phyloP scores from a whole-genome alignment of 352 stramenopile species.

The Globisporangium okanoganense region DNA sequence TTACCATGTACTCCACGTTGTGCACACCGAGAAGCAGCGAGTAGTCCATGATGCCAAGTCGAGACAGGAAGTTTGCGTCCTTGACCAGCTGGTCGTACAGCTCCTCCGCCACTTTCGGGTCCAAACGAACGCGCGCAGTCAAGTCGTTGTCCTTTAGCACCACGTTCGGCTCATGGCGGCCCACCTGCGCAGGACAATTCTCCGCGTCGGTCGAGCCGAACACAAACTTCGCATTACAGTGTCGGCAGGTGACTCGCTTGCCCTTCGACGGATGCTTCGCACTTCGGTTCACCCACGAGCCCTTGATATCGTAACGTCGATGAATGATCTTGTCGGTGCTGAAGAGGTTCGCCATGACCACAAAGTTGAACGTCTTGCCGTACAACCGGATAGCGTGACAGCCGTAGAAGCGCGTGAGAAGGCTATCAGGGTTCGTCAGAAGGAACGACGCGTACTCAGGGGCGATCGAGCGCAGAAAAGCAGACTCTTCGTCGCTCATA shows the following conservation, averaged over 20 bases:
- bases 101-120: slow-evolving; percentile 70
- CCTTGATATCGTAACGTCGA: slow-evolving; percentile 86
- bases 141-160: slow-evolving; percentile 89
- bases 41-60: slow-evolving; percentile 91
- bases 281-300: slow-evolving; percentile 85
- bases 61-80: slow-evolving; percentile 83
- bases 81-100: slow-evolving; percentile 83
- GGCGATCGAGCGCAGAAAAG: slow-evolving; percentile 78
- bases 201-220: slow-evolving; percentile 80
- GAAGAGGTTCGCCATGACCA: slow-evolving; percentile 88
- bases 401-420: slow-evolving; percentile 81
- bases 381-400: slow-evolving; percentile 85
- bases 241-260: slow-evolving; percentile 79
- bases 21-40: slow-evolving; percentile 87
- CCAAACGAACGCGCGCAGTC: slow-evolving; percentile 76
- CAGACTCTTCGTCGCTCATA: slow-evolving; percentile 85
- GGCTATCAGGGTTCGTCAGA: slow-evolving; percentile 75
- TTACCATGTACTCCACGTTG: slow-evolving; percentile 87
- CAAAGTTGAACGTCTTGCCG: slow-evolving; percentile 88
- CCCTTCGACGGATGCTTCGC: slow-evolving; percentile 85
- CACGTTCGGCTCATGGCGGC: slow-evolving; percentile 81
- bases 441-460: slow-evolving; percentile 79
- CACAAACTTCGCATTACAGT: slow-evolving; percentile 87
- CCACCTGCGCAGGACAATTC: slow-evolving; percentile 68
- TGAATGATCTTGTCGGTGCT: slow-evolving; percentile 83